Evolutionary conservation across 169 alveolate species (phyloP).

Genomic region (Plasmodium knowlesi): DNA sequence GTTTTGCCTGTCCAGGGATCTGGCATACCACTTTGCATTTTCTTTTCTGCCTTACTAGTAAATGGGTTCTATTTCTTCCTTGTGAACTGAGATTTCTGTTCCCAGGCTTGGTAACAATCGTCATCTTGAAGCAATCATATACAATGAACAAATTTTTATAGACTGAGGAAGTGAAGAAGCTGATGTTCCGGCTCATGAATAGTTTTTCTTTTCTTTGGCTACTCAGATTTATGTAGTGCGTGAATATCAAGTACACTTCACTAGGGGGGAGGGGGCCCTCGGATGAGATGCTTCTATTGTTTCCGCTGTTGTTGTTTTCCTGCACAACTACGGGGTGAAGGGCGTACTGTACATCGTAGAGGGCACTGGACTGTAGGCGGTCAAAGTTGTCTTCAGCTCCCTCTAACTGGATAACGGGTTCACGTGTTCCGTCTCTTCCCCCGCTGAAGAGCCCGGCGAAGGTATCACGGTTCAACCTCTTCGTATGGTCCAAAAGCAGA

Average conservation of each 20-base stretch:
- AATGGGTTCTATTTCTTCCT: neutral
- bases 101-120: neutral
- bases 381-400: slow-evolving; percentile 1
- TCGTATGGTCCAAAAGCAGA: slow-evolving; percentile 33
- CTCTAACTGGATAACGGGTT: neutral
- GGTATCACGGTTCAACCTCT: neutral
- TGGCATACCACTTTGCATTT: slow-evolving; percentile 9
- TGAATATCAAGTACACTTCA: slow-evolving; percentile 35
- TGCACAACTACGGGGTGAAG: slow-evolving; percentile 38
- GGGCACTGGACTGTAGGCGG: slow-evolving; percentile 15
- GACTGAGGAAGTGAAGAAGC: slow-evolving; percentile 33
- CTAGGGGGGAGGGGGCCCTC: neutral
- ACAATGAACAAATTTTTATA: slow-evolving; percentile 45
- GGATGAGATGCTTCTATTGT: neutral
- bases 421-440: neutral
- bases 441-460: slow-evolving; percentile 10
- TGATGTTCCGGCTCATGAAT: slow-evolving; percentile 31
- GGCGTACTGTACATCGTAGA: slow-evolving; percentile 34
- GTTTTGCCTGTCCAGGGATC: neutral
- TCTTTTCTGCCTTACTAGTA: slow-evolving; percentile 2
- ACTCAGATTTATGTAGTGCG: slow-evolving; percentile 43
- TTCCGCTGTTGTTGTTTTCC: neutral
- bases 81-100: neutral
- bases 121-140: slow-evolving; percentile 58
- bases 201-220: slow-evolving; percentile 55